Evolutionary conservation across 2,329 filamentous ascomycete species (phyloP), one percentile per base, ranked within the genome.

Genomic region (Phaeosphaeriaceae sp.): DNA sequence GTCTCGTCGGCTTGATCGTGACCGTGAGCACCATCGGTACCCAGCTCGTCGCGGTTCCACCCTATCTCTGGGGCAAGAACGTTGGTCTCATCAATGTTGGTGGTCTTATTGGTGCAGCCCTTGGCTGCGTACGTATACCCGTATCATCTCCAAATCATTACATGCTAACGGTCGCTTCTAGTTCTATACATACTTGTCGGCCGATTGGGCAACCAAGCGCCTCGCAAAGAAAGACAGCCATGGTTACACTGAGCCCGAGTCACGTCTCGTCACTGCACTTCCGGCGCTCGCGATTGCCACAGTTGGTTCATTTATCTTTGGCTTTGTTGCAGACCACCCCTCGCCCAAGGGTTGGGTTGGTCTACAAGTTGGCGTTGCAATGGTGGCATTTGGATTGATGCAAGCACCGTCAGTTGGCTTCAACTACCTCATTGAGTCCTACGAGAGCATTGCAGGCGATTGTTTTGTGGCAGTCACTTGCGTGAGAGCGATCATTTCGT

Each of bases 381-480:
- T 80, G 73, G 65, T 80, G 0, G 64, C 76, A 7, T 77, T 78
- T 31, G 79, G 77, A 1, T 68, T 80, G 11, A 80, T 79, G 71
- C 76, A 79, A 59, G 76, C 76, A 11, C 78, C 78, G 0, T 76
- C 74, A 2, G 76, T 81, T 3, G 78, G 79, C 7, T 81, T 80
- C 72, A 80, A 78, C 63, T 81, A 81, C 56, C 63, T 86, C 3
- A 84, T 86, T 36, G 84, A 86, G 40, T 75, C 82, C 0, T 86
- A 86, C 61, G 71, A 75, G 0, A 68, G 76, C 1, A 62, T 84
- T 1, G 80, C 81, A 0, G 80, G 79, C 1, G 83, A 86, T 61
- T 85, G 83, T 64, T 85, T 86, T 61, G 82, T 84, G 13, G 81
- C 83, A 51, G 80, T 86, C 0, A 84, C 83, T 1, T 80, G 80